Percentiles rank a stretch among this genome's conserved stretches.
Conservation (phyloP, 2,329 filamentous ascomycete genomes). For the Fusarium citri region DNA sequence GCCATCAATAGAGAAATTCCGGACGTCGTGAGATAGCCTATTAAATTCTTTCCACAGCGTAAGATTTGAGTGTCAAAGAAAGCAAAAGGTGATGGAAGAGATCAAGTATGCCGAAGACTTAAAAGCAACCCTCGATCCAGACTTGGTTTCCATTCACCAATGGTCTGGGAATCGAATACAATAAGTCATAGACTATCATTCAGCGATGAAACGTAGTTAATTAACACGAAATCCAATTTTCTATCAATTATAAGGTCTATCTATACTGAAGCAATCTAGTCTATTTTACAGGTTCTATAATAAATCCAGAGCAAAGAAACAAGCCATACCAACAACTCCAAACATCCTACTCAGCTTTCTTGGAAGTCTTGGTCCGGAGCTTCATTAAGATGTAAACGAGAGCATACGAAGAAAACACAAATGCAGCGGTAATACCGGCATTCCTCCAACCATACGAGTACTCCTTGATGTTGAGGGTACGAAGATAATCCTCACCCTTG, state of each 20-base stretch:
- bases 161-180: rapidly evolving
- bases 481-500: slow-evolving; percentile 69
- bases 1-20: rapidly evolving
- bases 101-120: too few relatives aligned
- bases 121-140: too few relatives aligned
- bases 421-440: slow-evolving; percentile 68
- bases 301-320: not conserved
- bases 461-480: slow-evolving; percentile 67
- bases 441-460: slow-evolving; percentile 76
- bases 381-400: slow-evolving; percentile 61
- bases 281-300: slow-evolving; percentile 1
- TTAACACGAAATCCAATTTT: not conserved
- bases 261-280: not conserved
- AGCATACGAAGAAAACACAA: slow-evolving; percentile 65
- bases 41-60: not conserved
- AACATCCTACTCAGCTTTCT: slow-evolving; percentile 54
- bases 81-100: too few relatives aligned
- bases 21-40: not conserved
- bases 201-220: not conserved
- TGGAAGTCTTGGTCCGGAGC: slow-evolving; percentile 60
- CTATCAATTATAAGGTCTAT: not conserved
- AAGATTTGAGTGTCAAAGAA: not conserved
- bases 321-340: not conserved
- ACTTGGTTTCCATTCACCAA: not conserved
- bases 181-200: not conserved